Conservation (phyloP, 176 grass and related monocot species). For the Lolium multiflorum region DNA sequence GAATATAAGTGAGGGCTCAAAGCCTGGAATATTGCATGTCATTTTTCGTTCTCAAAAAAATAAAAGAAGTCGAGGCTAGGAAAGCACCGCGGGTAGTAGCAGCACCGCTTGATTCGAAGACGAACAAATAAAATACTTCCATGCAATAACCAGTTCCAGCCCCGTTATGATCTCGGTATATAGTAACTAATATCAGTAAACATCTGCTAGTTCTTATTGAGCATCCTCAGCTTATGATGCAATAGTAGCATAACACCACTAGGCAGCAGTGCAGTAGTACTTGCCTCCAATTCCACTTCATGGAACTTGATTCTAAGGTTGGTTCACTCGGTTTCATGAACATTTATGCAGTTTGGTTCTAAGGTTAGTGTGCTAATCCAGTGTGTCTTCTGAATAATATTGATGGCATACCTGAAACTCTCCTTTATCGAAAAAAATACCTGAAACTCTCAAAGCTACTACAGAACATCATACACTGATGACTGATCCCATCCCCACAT, state of each 20-base stretch:
- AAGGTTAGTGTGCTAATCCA: no score
- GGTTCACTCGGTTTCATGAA: no score
- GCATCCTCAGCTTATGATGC: not conserved
- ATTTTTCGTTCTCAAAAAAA: not conserved
- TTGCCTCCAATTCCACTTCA: not conserved
- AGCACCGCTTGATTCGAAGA: not conserved
- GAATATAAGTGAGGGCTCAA: no score
- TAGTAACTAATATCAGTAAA: not conserved
- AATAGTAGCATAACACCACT: not conserved
- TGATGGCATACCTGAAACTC: no score
- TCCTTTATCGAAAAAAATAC: no score
- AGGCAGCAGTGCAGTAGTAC: no score
- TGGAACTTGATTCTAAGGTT: not conserved
- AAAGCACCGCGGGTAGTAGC: not conserved
- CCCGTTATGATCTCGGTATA: not conserved
- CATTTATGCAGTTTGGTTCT: no score
- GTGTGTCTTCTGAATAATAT: no score
- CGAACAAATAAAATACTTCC: not conserved
- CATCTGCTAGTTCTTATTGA: not conserved
- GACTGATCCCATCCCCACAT: no score
- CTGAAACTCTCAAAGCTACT: no score
- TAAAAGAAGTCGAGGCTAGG: no score
- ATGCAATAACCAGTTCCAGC: not conserved
- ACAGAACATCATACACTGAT: no score
- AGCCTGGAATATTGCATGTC: not conserved